Base-by-base conservation (phyloP, 257 asterid species). In the Coffea eugenioides region DNA sequence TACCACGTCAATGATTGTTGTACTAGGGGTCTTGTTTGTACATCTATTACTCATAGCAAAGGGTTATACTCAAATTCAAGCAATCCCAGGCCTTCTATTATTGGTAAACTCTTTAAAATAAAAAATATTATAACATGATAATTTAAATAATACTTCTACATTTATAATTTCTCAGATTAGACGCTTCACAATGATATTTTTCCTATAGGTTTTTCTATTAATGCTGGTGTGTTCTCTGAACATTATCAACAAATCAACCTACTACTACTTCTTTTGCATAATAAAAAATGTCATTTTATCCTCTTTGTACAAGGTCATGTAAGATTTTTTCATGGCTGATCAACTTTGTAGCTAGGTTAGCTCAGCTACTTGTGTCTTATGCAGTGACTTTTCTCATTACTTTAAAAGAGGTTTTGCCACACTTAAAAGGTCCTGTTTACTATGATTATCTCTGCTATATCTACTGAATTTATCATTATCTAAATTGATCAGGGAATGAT, bases 281-380 rank as follows among this genome's bases (percentile, higher is more conserved):
- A 71, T 90, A 71, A 88, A 97, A 82, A 95, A 95, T 84, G 93
- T 92, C 80, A 68, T 89, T 12, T 66, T 95, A 14, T 87, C 98
- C n/a, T 98, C 98, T 27, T 39, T 93, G 71, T 95, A 95, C 84
- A 93, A 95, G 84, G 99, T 95, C 79, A 95, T 95, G 98, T 90
- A 93, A 61, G 99, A 95, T 73, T 93, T 95, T 83, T 95, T 93
- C 91, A 93, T 91, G 94, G 98, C 98, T 74, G 98, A 95, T 93
- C 98, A 95, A 77, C 94, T 95, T 65, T 95, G 98, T 78, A 95
- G 98, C 88, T 98, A 95, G 92, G 98, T 95, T 65, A 62, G 36
- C 41, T 34, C 21, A 69, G 74, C 21, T 57, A 20, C 16, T n/a
- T 9, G 48, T 18, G 56, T 27, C 36, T 43, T 46, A 2, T 27